Base-by-base conservation (phyloP, 805 yeast species). In the Clavispora fructus region DNA sequence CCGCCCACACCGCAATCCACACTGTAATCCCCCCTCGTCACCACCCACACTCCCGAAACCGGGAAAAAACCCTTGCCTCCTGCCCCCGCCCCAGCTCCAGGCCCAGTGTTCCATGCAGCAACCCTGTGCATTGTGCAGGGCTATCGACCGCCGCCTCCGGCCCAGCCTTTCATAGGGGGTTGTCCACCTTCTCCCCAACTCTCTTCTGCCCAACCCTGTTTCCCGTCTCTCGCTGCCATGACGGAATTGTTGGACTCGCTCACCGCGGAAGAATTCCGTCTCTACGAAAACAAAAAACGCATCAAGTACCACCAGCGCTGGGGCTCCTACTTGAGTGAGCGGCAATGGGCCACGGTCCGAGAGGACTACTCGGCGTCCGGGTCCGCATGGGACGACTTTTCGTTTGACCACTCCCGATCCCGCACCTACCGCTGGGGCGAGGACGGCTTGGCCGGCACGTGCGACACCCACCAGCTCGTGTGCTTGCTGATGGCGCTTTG, bases 371-470 rank as follows among this genome's bases (percentile, higher is more conserved):
- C 95, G 0, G 73, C 67, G 42, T 78, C 82, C 54, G 97, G 97
- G 38, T 89, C 89, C 55, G 96, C 96, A 4, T 90, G 97, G 97
- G 75, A 80, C 33, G 80, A 81, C 55, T 90, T 90, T 65, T 87
- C 95, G 7, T 89, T 88, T 62, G 95, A 87, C 49, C 89, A 87
- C 50, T 85, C 95, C 1, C 74, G 81, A 49, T 79, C 90, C 19
- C 72, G 97, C 53, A 80, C 87, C 12, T 90, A 86, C 63, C 74
- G 97, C 39, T 90, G 97, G 97, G 96, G 96, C 37, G 97, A 91
- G 64, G 97, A 90, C 62, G 97, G 97, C 2, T 69, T 90, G 55
- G 95, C 92, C 10, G 97, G 97, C 42, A 84, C 87, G 17, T 79
- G 87, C 50, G 97, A 90, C 62, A 80, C 86, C 50, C 89, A 85